phyloP scores from a whole-genome alignment of 192 early-diverging fungal species.

The Entophlyctis luteolus region DNA sequence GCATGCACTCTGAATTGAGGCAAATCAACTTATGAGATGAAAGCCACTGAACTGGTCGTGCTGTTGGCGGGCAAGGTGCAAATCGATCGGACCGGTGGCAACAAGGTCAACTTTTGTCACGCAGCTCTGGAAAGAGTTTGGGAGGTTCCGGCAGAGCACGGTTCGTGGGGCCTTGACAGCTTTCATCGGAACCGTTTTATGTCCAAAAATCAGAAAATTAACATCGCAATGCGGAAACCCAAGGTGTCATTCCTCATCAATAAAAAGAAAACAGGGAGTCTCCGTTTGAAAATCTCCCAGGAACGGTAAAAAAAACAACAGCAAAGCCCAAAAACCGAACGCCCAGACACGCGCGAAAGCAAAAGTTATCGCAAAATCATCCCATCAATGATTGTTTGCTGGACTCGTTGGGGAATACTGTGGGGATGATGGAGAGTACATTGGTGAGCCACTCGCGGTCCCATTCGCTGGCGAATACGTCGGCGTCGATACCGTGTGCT shows the following conservation, averaged over 20 bases:
- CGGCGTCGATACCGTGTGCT: conserved; percentile 39
- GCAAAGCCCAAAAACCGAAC: no score
- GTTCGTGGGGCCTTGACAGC: conserved; percentile 2
- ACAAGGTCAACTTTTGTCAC: neutral
- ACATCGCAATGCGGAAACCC: no score
- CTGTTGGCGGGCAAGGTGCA: conserved; percentile 24
- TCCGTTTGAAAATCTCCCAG: no score
- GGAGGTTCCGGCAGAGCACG: neutral
- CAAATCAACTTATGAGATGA: neutral
- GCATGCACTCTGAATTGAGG: neutral
- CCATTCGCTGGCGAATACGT: conserved; percentile 33
- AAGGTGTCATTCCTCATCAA: no score
- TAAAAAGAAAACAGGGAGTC: no score
- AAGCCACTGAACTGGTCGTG: conserved; percentile 26
- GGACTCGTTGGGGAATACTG: conserved; percentile 60
- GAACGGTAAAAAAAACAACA: no score
- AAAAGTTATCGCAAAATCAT: no score
- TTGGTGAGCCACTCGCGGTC: conserved; percentile 1
- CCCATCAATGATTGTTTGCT: neutral
- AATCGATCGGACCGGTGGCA: conserved; percentile 17
- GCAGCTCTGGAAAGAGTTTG: conserved; percentile 5
- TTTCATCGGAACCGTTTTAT: no score
- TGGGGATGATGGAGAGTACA: conserved; percentile 62
- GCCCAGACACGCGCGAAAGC: no score
- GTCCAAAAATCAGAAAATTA: no score